Conservation (phyloP, 2,329 filamentous ascomycete species). For the Scortechinia acanthostroma region DNA sequence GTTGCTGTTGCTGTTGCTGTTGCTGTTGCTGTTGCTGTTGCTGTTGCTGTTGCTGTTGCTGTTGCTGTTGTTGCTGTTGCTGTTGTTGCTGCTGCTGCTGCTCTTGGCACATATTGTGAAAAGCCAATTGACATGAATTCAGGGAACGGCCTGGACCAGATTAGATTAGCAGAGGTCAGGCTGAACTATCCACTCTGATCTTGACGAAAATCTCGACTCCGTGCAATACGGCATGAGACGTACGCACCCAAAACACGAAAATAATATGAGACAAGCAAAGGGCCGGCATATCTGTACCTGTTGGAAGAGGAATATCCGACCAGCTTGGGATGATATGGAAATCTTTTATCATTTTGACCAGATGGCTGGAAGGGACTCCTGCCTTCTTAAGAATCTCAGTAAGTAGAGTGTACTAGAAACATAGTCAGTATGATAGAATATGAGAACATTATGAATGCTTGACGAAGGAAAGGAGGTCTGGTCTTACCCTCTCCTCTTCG, state of each 20-base stretch:
- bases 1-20: too few relatives aligned
- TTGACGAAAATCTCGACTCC: too few relatives aligned
- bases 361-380: constrained; percentile 20
- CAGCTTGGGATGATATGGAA: constrained; percentile 23
- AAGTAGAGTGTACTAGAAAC: constrained; percentile 24
- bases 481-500: constrained; percentile 32
- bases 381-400: constrained; percentile 29
- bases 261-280: not conserved
- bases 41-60: too few relatives aligned
- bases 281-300: constrained; percentile 18
- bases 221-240: too few relatives aligned
- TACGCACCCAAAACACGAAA: too few relatives aligned
- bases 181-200: too few relatives aligned
- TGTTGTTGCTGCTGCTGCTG: not conserved
- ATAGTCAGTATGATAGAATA: too few relatives aligned
- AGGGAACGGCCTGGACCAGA: constrained; percentile 22
- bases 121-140: constrained; percentile 23
- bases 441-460: too few relatives aligned
- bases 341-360: constrained; percentile 25
- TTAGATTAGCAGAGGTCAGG: constrained; percentile 8
- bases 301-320: constrained; percentile 28
- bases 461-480: constrained; percentile 1
- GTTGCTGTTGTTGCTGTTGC: too few relatives aligned
- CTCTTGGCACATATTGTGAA: constrained; percentile 15
- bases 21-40: too few relatives aligned